These are phyloP conservation scores for Endoconidiophora laricicola DNA, from an alignment of 2,329 filamentous ascomycete genomes.

Conservation along the genomic window DNA sequence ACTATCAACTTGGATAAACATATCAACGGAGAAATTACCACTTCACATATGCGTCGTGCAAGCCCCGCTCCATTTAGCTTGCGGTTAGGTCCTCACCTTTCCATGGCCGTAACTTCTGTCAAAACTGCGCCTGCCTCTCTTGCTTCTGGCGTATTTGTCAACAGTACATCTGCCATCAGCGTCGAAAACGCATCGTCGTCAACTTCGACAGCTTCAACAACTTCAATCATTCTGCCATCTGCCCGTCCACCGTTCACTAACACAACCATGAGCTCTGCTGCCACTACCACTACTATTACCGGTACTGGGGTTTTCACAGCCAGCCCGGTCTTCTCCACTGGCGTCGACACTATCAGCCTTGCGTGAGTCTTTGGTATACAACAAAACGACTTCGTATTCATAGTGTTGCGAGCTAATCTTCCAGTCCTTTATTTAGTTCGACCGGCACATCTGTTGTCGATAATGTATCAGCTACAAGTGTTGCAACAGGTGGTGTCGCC, in stretches of 20 bases:
- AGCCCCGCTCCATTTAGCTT: conserved; percentile 2
- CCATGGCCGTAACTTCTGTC: conserved; percentile 1
- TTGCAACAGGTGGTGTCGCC: neutral
- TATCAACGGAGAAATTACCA: conserved; percentile 2
- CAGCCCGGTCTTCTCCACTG: neutral
- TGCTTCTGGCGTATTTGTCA: neutral
- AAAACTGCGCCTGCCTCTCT: conserved; percentile 6
- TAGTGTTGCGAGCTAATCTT: no score
- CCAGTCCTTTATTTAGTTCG: no score
- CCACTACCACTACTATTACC: conserved; percentile 3
- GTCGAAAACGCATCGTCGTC: neutral
- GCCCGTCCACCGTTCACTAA: neutral
- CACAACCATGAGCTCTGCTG: neutral
- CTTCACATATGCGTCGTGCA: conserved; percentile 2
- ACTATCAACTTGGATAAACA: conserved; percentile 4
- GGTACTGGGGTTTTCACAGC: conserved; percentile 7
- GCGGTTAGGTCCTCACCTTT: neutral
- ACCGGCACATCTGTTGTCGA: no score
- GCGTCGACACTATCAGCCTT: no score
- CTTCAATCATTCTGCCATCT: neutral
- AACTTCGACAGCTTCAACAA: no score
- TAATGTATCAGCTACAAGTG: no score
- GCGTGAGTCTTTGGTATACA: no score
- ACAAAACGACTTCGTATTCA: no score
- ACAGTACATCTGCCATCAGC: neutral